Conservation (phyloP, 768 basidiomycete species). For the Lentinula raphanica region DNA sequence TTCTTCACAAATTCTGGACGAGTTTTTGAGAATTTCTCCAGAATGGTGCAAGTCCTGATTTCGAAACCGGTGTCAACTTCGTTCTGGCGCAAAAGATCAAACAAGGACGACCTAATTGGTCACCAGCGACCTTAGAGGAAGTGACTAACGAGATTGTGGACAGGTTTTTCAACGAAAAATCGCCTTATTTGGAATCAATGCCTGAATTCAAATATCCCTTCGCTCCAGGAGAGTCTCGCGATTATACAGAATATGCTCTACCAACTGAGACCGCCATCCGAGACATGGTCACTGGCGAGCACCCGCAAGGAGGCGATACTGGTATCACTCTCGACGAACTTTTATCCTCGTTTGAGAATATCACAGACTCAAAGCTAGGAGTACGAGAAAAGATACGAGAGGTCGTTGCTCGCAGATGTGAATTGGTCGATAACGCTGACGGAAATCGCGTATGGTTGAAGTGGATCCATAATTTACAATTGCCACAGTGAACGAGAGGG, state of each 20-base stretch:
- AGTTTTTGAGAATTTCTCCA: slow-evolving; percentile 25
- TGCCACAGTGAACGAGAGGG: slow-evolving; percentile 16
- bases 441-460: slow-evolving; percentile 57
- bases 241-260: slow-evolving; percentile 41
- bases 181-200: slow-evolving; percentile 39
- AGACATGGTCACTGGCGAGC: slow-evolving; percentile 58
- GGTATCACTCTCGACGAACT: slow-evolving; percentile 62
- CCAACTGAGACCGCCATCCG: slow-evolving; percentile 77
- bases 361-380: slow-evolving; percentile 51
- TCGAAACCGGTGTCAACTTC: slow-evolving; percentile 72
- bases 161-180: slow-evolving; percentile 63
- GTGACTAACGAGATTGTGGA: slow-evolving; percentile 53
- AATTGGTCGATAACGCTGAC: slow-evolving; percentile 51
- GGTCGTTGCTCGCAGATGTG: slow-evolving; percentile 65
- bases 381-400: slow-evolving; percentile 75
- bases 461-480: slow-evolving; percentile 43
- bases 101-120: slow-evolving; percentile 58
- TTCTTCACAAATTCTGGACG: slow-evolving; percentile 11
- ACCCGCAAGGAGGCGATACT: slow-evolving; percentile 55
- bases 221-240: neutral
- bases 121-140: slow-evolving; percentile 55
- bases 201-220: slow-evolving; percentile 42
- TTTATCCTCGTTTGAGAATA: slow-evolving; percentile 45
- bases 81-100: slow-evolving; percentile 46
- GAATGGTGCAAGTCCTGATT: slow-evolving; percentile 80